These are phyloP conservation scores for Agroathelia rolfsii DNA, from an alignment of 1,284 basidiomycete genomes.

Conservation along the genomic window DNA sequence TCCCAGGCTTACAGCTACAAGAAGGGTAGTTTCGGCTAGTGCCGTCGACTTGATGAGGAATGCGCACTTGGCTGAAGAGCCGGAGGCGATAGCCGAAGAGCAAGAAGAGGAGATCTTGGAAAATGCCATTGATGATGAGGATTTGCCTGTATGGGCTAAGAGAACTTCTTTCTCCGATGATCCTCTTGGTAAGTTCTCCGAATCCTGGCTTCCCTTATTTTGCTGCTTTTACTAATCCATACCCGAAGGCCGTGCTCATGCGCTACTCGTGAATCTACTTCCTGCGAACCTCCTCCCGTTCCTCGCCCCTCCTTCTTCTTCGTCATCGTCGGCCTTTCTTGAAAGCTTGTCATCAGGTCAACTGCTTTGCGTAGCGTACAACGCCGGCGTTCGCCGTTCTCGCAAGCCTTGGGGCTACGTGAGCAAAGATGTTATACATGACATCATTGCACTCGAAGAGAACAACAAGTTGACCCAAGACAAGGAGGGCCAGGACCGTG, in stretches of 20 bases:
- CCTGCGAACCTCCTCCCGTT: slow-evolving; percentile 32
- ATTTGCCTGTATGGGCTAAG: slow-evolving; percentile 68
- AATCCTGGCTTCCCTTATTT: too few species aligned
- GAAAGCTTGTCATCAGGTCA: slow-evolving; percentile 67
- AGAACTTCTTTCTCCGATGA: slow-evolving; percentile 42
- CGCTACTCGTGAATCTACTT: slow-evolving; percentile 39
- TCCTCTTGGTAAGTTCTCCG: slow-evolving; percentile 39
- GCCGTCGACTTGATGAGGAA: slow-evolving; percentile 39
- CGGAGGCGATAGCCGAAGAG: slow-evolving; percentile 35
- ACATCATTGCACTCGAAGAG: slow-evolving; percentile 56
- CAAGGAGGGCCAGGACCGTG: too few species aligned
- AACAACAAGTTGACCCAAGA: too few species aligned
- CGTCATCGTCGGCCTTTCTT: slow-evolving; percentile 40
- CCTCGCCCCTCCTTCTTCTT: slow-evolving; percentile 30
- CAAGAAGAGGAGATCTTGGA: slow-evolving; percentile 14
- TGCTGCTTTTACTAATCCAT: slow-evolving; percentile 1
- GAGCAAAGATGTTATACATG: slow-evolving; percentile 66
- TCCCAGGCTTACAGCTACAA: too few species aligned
- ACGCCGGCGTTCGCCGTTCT: slow-evolving; percentile 67
- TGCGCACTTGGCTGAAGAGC: slow-evolving; percentile 48
- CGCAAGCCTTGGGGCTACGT: slow-evolving; percentile 85
- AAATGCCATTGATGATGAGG: slow-evolving; percentile 47
- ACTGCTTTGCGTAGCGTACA: slow-evolving; percentile 73
- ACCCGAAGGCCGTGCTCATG: slow-evolving; percentile 45
- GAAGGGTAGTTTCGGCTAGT: slow-evolving; percentile 42